Evolutionary conservation across 495 filamentous ascomycete species (phyloP).

Genomic region (Terfezia boudieri): DNA sequence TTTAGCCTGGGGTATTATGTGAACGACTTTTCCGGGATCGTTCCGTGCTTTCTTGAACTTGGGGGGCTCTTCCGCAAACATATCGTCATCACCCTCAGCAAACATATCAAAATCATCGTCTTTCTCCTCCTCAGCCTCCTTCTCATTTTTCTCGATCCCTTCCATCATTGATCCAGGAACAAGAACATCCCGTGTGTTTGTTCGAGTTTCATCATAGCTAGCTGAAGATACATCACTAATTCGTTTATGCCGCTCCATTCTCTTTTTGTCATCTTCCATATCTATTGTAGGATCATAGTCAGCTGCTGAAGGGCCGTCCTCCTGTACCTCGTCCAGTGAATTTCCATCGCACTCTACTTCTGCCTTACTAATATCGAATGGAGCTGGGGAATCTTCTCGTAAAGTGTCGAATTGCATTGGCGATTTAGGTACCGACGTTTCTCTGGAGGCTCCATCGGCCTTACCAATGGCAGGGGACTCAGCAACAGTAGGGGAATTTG

Average conservation of each 20-base stretch:
- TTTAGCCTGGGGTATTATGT: slow-evolving; percentile 31
- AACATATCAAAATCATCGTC: slow-evolving; percentile 85
- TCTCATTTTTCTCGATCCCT: slow-evolving; percentile 6
- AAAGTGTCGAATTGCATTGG: slow-evolving; percentile 12
- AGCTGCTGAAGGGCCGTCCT: slow-evolving; percentile 72
- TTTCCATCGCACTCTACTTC: slow-evolving; percentile 32
- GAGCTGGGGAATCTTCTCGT: slow-evolving; percentile 29
- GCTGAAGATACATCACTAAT: slow-evolving; percentile 32
- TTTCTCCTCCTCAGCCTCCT: slow-evolving; percentile 28
- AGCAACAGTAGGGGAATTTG: slow-evolving; percentile 26
- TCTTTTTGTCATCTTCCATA: slow-evolving; percentile 67
- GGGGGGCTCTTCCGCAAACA: slow-evolving; percentile 50
- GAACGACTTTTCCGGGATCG: slow-evolving; percentile 21
- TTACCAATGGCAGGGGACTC: slow-evolving; percentile 12
- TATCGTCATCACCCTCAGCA: slow-evolving; percentile 69
- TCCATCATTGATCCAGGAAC: slow-evolving; percentile 24
- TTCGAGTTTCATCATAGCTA: slow-evolving; percentile 38
- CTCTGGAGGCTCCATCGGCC: slow-evolving; percentile 9
- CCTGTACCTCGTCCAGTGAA: slow-evolving; percentile 33
- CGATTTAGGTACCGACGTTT: slow-evolving; percentile 19
- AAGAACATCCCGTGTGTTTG: slow-evolving; percentile 33
- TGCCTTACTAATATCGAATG: slow-evolving; percentile 28
- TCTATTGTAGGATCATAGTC: slow-evolving; percentile 89
- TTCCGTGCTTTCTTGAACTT: slow-evolving; percentile 19
- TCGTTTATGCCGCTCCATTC: slow-evolving; percentile 38